phyloP scores from a whole-genome alignment of 352 stramenopile species.

The Phytophthora ramorum region DNA sequence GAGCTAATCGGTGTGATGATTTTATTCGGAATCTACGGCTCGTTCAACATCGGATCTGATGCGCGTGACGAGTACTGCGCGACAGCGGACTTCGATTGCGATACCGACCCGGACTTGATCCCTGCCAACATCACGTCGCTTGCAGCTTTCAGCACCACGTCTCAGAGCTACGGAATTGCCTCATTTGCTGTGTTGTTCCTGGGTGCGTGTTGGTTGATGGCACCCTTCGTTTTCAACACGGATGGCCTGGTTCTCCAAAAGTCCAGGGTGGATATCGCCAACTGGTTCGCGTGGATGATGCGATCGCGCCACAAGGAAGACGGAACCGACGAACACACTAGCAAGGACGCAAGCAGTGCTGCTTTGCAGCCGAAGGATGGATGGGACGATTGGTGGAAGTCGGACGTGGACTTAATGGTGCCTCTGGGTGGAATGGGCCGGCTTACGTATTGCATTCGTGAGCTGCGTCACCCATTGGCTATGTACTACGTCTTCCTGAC shows the following conservation, averaged over 20 bases:
- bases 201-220: slow-evolving; percentile 82
- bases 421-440: slow-evolving; percentile 72
- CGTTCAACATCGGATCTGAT: slow-evolving; percentile 72
- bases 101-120: slow-evolving; percentile 54
- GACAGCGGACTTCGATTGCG: slow-evolving; percentile 57
- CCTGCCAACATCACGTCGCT: slow-evolving; percentile 78
- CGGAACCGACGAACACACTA: slow-evolving; percentile 43
- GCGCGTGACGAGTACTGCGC: slow-evolving; percentile 56
- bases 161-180: slow-evolving; percentile 81
- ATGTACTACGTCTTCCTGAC: slow-evolving; percentile 88
- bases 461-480: slow-evolving; percentile 76
- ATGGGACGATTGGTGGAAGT: slow-evolving; percentile 80
- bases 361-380: slow-evolving; percentile 64
- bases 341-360: slow-evolving; percentile 42
- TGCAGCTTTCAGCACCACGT: slow-evolving; percentile 55
- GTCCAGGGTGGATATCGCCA: slow-evolving; percentile 78
- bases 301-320: slow-evolving; percentile 48
- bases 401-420: slow-evolving; percentile 74
- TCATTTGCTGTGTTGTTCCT: slow-evolving; percentile 88
- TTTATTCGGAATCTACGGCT: slow-evolving; percentile 80
- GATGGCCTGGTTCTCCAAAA: slow-evolving; percentile 87
- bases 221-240: slow-evolving; percentile 91
- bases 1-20: slow-evolving; percentile 89
- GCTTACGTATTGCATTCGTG: slow-evolving; percentile 81
- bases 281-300: slow-evolving; percentile 91